Evolutionary conservation across 352 stramenopile genomes (phyloP).

Genomic region (Peronospora destructor): DNA sequence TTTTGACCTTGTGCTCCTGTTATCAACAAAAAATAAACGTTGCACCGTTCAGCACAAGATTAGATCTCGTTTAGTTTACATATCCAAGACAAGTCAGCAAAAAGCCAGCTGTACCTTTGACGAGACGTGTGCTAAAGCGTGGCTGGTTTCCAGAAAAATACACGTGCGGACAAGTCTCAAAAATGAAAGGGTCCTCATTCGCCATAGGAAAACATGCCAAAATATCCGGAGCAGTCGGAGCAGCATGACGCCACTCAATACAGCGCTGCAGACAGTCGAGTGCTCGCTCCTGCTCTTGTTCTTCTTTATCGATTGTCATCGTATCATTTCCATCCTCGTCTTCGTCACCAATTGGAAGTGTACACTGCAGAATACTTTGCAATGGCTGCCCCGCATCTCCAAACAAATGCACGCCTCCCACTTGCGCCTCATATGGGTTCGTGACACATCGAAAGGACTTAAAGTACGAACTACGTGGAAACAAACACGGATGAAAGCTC

Average conservation of each 20-base stretch:
- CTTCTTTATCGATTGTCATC: slow-evolving; percentile 20
- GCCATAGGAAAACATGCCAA: slow-evolving; percentile 87
- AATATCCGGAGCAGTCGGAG: slow-evolving; percentile 90
- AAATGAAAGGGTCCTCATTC: slow-evolving; percentile 88
- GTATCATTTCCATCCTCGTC: slow-evolving; percentile 29
- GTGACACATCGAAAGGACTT: slow-evolving; percentile 78
- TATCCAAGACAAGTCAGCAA: neutral
- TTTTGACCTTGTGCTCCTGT: slow-evolving; percentile 34
- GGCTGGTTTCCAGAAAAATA: slow-evolving; percentile 91
- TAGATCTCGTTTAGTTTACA: slow-evolving; percentile 2
- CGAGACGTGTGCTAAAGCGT: slow-evolving; percentile 70
- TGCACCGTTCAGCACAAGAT: slow-evolving; percentile 1
- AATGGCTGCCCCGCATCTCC: slow-evolving; percentile 86
- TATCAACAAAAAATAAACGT: slow-evolving; percentile 1
- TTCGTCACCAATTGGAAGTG: slow-evolving; percentile 25
- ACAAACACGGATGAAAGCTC: slow-evolving; percentile 90
- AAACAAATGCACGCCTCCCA: slow-evolving; percentile 64
- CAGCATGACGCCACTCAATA: slow-evolving; percentile 87
- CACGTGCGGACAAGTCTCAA: slow-evolving; percentile 82
- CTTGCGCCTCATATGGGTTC: slow-evolving; percentile 89
- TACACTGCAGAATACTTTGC: slow-evolving; percentile 74
- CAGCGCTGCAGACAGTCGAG: slow-evolving; percentile 63
- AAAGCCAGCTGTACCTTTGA: slow-evolving; percentile 33
- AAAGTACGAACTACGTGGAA: slow-evolving; percentile 82
- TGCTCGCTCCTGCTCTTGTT: slow-evolving; percentile 21